Percentiles rank a stretch among this genome's conserved stretches.
These are phyloP conservation scores for Gloeostereum incarnatum DNA, from an alignment of 768 basidiomycete species.

Conservation along the genomic window DNA sequence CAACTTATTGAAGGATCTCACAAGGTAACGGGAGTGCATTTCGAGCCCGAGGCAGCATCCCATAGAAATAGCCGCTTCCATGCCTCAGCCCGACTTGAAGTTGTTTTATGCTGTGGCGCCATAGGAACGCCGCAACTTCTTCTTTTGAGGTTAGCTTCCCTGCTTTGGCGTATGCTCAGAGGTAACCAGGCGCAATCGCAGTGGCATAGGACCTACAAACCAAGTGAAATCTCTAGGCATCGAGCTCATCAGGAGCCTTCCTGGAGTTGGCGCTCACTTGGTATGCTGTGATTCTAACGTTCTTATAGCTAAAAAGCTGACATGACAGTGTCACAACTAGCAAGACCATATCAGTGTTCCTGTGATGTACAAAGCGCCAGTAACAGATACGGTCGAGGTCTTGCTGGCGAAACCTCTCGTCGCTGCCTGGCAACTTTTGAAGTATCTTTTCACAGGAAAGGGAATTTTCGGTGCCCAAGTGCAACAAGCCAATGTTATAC, in stretches of 20 bases:
- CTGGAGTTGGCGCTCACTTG: conserved; percentile 37
- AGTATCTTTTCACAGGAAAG: conserved; percentile 21
- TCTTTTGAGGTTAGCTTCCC: conserved; percentile 5
- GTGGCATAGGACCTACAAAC: conserved; percentile 31
- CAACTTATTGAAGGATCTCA: no score
- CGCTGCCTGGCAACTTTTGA: conserved; percentile 19
- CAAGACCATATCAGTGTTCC: conserved; percentile 31
- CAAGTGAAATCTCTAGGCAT: conserved; percentile 27
- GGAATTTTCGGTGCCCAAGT: conserved; percentile 22
- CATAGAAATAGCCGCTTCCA: neutral
- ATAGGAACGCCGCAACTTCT: conserved; percentile 9
- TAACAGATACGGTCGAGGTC: conserved; percentile 20
- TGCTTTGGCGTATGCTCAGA: neutral
- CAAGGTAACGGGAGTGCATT: conserved; percentile 1
- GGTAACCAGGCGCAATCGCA: neutral
- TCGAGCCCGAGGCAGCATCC: neutral
- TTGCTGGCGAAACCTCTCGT: conserved; percentile 16
- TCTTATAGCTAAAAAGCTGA: neutral
- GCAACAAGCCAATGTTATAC: conserved; percentile 20
- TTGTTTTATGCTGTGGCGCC: conserved; percentile 8
- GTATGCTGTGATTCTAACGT: neutral
- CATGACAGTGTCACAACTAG: conserved; percentile 5
- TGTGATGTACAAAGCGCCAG: conserved; percentile 20
- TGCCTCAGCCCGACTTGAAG: conserved; percentile 3
- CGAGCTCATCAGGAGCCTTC: conserved; percentile 21